phyloP scores from a whole-genome alignment of 2,329 filamentous ascomycete genomes.

The Epichloe glyceriae region DNA sequence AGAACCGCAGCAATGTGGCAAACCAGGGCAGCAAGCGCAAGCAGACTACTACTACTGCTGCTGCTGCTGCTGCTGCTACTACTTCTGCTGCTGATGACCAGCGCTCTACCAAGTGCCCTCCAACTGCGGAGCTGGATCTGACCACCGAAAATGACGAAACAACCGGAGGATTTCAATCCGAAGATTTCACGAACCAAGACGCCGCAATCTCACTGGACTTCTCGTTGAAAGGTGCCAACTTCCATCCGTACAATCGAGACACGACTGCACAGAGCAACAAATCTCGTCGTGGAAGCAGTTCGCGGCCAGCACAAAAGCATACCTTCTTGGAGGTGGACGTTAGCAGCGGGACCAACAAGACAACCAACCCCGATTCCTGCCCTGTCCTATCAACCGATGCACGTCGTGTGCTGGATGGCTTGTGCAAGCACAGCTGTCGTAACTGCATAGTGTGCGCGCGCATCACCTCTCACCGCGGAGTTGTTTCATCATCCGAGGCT shows the following conservation, averaged over 20 bases:
- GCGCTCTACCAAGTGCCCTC: slow-evolving; percentile 2
- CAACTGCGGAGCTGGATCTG: slow-evolving; percentile 13
- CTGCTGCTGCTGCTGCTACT: not conserved
- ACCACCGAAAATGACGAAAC: slow-evolving; percentile 22
- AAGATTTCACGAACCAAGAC: slow-evolving; percentile 22
- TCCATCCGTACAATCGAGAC: slow-evolving; percentile 5
- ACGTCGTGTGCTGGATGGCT: slow-evolving; percentile 36
- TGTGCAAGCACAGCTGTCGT: slow-evolving; percentile 40
- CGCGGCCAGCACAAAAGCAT: slow-evolving; percentile 15
- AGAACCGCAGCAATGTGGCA: slow-evolving; percentile 20
- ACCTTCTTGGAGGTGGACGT: slow-evolving; percentile 11
- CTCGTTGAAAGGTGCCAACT: slow-evolving; percentile 10
- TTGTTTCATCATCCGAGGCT: slow-evolving; percentile 24
- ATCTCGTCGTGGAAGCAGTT: slow-evolving; percentile 14
- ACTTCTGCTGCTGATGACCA: not conserved
- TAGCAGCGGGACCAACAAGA: slow-evolving; percentile 13
- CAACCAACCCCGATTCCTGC: slow-evolving; percentile 19
- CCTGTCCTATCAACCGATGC: slow-evolving; percentile 39
- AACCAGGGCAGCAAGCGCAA: slow-evolving; percentile 32
- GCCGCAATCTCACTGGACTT: slow-evolving; percentile 20
- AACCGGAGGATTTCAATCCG: slow-evolving; percentile 20
- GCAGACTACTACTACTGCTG: not conserved
- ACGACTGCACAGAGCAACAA: slow-evolving; percentile 14
- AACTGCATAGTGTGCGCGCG: slow-evolving; percentile 47
- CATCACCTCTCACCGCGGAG: slow-evolving; percentile 32